Evolutionary conservation across 2,329 filamentous ascomycete species (phyloP).

Genomic region (Penicillium vulpinum): DNA sequence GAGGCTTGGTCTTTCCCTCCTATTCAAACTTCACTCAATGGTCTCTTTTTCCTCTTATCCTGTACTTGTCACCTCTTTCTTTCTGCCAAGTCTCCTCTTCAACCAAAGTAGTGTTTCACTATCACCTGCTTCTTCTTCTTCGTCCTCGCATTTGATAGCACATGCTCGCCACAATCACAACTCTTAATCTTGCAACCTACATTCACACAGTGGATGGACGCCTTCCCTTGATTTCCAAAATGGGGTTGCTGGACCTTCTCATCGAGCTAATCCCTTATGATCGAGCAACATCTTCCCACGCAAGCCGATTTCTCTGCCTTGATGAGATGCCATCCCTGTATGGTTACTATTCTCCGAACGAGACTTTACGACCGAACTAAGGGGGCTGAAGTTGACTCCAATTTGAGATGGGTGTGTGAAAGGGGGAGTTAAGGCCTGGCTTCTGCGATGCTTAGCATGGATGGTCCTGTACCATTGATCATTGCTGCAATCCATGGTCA

Average conservation of each 20-base stretch:
- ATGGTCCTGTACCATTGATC: not conserved
- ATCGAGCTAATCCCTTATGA: not conserved
- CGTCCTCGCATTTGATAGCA: not conserved
- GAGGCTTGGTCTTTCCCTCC: not conserved
- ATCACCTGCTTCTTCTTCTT: not conserved
- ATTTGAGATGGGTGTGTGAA: not conserved
- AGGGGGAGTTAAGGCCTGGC: not conserved
- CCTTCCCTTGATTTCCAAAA: not conserved
- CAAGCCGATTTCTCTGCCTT: not conserved
- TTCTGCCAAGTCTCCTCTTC: no score
- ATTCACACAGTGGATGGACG: not conserved
- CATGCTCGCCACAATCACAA: not conserved
- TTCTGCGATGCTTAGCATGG: not conserved
- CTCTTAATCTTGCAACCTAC: not conserved
- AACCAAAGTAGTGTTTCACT: no score
- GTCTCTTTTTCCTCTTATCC: not conserved
- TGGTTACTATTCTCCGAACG: not conserved
- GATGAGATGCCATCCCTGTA: not conserved
- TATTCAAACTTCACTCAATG: not conserved
- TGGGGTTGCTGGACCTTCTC: not conserved
- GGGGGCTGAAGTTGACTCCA: not conserved
- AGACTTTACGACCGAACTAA: not conserved
- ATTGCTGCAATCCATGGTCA: not conserved
- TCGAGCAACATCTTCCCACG: not conserved
- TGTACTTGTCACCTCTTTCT: not conserved